Conservation (phyloP, 306 rosid species). For the Senna tora region DNA sequence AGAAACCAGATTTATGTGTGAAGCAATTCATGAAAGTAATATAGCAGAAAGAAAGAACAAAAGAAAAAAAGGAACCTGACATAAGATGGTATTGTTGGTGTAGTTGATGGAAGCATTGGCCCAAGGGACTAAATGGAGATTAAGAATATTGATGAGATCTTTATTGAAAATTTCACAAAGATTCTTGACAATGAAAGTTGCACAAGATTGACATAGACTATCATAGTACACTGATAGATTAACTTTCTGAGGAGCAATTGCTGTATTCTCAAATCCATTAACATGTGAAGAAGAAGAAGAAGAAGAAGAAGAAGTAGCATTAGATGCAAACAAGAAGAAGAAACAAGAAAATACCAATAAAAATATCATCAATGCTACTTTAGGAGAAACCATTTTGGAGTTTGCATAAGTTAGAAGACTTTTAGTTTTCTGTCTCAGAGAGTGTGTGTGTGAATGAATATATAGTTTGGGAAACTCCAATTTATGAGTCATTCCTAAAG, state of each 20-base stretch:
- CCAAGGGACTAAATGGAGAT: conserved; percentile 61
- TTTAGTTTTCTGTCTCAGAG: background rate
- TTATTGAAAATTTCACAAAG: conserved; percentile 48
- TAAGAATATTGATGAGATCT: conserved; percentile 47
- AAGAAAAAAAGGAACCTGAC: conserved; percentile 51
- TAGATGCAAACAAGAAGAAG: conserved; percentile 33
- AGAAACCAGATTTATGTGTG: background rate
- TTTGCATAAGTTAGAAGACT: conserved; percentile 20
- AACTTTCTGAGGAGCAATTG: conserved; percentile 42
- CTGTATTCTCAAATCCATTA: background rate
- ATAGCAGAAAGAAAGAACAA: background rate
- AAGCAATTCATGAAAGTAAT: too few relatives aligned
- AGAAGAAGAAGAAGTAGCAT: conserved; percentile 29
- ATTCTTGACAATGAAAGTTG: conserved; percentile 50
- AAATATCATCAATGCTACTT: conserved; percentile 16
- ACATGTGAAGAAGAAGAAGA: conserved; percentile 14
- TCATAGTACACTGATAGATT: conserved; percentile 57
- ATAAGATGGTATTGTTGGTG: conserved; percentile 40
- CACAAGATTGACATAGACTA: conserved; percentile 42
- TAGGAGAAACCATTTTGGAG: conserved; percentile 35
- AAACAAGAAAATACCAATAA: conserved; percentile 22
- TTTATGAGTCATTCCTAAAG: background rate
- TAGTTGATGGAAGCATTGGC: conserved; percentile 40
- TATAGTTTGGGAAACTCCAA: background rate
- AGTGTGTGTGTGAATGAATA: conserved; percentile 6